Conservation (phyloP, 2,329 filamentous ascomycete genomes). For the Zasmidium angulare region DNA sequence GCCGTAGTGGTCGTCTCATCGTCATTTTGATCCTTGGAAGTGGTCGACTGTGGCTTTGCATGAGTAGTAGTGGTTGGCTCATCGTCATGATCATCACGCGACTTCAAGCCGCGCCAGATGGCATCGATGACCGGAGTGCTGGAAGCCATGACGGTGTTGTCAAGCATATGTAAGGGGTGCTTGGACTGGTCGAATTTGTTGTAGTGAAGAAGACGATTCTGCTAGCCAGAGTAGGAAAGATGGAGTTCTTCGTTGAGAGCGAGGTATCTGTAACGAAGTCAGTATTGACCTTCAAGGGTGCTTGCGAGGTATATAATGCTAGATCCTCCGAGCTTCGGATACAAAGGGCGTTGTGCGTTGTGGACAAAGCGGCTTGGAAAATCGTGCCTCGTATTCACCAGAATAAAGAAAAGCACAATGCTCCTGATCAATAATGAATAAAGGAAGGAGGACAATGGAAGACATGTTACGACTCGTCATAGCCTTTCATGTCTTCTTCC, state of each 20-base stretch:
- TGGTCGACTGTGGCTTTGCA: neutral
- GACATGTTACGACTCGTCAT: neutral
- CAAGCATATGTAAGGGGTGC: neutral
- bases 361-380: no score
- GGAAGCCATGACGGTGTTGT: neutral
- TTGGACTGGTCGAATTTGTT: neutral
- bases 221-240: neutral
- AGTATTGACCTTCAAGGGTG: neutral
- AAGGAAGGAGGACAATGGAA: neutral
- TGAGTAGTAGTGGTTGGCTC: neutral
- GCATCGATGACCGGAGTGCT: neutral
- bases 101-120: neutral
- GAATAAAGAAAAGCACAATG: neutral
- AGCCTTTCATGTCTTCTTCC: neutral
- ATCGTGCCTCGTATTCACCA: no score
- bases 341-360: neutral
- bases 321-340: neutral
- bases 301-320: neutral
- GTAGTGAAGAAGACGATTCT: neutral
- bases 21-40: neutral
- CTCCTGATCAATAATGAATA: no score
- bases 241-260: neutral
- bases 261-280: neutral
- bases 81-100: neutral
- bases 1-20: neutral